Evolutionary conservation across 768 basidiomycete species (phyloP).

Genomic region (Tricholoma sp.): DNA sequence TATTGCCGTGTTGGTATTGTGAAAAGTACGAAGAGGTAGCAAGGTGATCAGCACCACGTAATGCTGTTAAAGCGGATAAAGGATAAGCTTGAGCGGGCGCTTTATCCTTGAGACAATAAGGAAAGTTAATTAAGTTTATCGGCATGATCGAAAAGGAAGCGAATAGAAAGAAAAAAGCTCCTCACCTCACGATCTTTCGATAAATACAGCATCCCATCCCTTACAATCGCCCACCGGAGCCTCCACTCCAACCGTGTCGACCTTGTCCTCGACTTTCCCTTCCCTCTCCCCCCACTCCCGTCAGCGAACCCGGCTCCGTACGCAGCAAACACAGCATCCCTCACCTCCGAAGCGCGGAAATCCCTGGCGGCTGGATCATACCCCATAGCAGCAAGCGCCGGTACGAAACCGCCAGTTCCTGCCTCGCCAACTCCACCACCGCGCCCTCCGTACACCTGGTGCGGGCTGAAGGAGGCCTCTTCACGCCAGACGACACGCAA

Average conservation of each 20-base stretch:
- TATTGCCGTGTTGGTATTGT: neutral
- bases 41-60: slow-evolving; percentile 43
- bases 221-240: slow-evolving; percentile 57
- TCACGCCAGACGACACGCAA: slow-evolving; percentile 39
- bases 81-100: slow-evolving; percentile 34
- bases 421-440: slow-evolving; percentile 10
- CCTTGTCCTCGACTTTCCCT: slow-evolving; percentile 3
- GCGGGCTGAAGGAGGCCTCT: neutral
- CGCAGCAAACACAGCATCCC: neutral
- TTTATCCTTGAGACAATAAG: slow-evolving; percentile 26
- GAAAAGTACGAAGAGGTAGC: slow-evolving; percentile 4
- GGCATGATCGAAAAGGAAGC: neutral
- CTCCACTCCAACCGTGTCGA: slow-evolving; percentile 53
- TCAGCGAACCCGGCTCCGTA: neutral
- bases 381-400: neutral
- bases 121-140: neutral
- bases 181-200: slow-evolving; percentile 50
- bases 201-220: slow-evolving; percentile 49
- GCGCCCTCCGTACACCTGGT: slow-evolving; percentile 6
- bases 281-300: neutral
- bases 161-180: slow-evolving; percentile 1
- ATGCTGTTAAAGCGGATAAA: slow-evolving; percentile 33
- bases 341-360: neutral
- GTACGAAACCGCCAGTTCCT: slow-evolving; percentile 1
- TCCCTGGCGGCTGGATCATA: neutral